Evolutionary conservation across 805 yeast species (phyloP).

Genomic region (Yarrowia bubula): DNA sequence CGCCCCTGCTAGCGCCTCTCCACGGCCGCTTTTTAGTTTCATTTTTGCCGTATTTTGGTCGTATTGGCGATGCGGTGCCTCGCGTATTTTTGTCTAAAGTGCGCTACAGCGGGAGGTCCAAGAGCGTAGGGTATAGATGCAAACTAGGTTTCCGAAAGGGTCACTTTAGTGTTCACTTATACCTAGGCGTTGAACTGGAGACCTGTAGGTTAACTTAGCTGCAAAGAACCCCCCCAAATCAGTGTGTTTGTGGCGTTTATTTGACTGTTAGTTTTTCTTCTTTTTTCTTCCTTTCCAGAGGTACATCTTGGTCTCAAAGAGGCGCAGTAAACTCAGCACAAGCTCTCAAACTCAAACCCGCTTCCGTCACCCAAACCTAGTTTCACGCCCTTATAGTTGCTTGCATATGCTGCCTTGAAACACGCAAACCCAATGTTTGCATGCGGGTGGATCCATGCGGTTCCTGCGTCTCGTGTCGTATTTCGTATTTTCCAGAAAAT

Average conservation of each 20-base stretch:
- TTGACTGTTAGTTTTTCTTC: too few species aligned
- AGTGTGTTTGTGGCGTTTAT: too few species aligned
- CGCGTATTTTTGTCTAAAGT: constrained; percentile 17
- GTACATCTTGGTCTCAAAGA: too few species aligned
- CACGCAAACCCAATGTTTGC: constrained; percentile 3
- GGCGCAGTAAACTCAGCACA: constrained; percentile 10
- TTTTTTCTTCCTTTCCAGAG: too few species aligned
- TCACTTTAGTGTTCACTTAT: too few species aligned
- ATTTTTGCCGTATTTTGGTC: constrained; percentile 1
- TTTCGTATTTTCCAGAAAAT: not conserved
- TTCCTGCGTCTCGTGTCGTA: constrained; percentile 19
- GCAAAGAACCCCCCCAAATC: too few species aligned
- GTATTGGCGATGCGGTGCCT: constrained; percentile 20
- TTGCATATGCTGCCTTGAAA: constrained; percentile 20
- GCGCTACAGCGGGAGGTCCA: constrained; percentile 11
- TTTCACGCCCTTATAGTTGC: constrained; percentile 1
- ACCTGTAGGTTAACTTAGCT: too few species aligned
- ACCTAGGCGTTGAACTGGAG: too few species aligned
- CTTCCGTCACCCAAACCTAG: constrained; percentile 11
- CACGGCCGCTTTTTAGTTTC: constrained; percentile 9
- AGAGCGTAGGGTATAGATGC: not conserved
- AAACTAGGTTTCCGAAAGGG: not conserved
- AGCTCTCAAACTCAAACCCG: not conserved
- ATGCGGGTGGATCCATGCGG: constrained; percentile 23
- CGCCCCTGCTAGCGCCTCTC: too few species aligned